Evolutionary conservation across 2,329 filamentous ascomycete genomes (phyloP).

Genomic region (Paraphaeosphaeria sporulosa): DNA sequence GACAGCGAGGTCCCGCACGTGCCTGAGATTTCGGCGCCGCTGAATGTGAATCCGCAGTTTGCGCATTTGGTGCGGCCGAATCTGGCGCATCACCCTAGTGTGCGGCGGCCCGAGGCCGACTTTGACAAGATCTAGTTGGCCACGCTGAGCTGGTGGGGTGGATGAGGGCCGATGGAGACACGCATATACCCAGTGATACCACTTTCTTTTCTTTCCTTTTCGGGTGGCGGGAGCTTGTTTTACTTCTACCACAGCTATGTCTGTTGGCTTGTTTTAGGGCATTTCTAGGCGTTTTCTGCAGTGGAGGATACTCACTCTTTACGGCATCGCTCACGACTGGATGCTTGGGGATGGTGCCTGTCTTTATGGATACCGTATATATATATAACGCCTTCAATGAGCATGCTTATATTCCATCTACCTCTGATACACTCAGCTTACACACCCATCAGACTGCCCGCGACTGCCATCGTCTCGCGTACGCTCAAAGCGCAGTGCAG

Average conservation of each 20-base stretch:
- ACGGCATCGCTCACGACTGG: too few species aligned
- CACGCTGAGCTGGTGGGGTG: not conserved
- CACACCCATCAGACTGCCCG: too few species aligned
- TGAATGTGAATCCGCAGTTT: constrained; percentile 62
- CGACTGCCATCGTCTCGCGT: too few species aligned
- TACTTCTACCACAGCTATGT: not conserved
- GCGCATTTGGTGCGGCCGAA: constrained; percentile 64
- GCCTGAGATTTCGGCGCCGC: constrained; percentile 64
- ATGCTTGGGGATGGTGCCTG: too few species aligned
- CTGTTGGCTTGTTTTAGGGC: not conserved
- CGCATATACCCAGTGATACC: constrained; percentile 41
- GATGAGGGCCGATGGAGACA: not conserved
- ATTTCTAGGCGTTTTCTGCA: not conserved
- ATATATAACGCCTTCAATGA: too few species aligned
- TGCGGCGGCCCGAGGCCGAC: constrained; percentile 38
- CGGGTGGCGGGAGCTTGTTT: not conserved
- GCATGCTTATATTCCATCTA: not conserved
- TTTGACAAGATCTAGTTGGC: constrained; percentile 35
- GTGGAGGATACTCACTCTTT: constrained; percentile 14
- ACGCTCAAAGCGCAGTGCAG: too few species aligned
- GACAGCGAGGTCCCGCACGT: constrained; percentile 55
- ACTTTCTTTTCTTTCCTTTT: constrained; percentile 24
- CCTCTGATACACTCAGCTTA: too few species aligned
- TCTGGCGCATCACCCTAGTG: constrained; percentile 62
- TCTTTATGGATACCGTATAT: not conserved